Base-by-base conservation (phyloP, 257 asterid genomes). In the Solanum tacnaense region DNA sequence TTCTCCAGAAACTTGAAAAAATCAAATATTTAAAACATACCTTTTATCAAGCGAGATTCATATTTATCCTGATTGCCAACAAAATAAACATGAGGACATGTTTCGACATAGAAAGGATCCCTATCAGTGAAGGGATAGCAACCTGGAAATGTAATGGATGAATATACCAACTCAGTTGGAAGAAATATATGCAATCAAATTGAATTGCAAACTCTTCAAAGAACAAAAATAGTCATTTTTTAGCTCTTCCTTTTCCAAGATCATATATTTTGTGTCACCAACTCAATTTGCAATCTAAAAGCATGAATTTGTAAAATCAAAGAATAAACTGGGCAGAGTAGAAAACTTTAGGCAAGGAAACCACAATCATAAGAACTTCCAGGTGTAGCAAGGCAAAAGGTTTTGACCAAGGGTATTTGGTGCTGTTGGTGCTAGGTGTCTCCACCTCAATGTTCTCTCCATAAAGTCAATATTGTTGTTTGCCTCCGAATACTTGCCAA, bases 371-470 rank as follows among this genome's bases (percentile, higher is more conserved):
- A 81, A 81, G 41, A 27, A 81, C 68, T 81, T 81, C 18, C 27
- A 81, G 29, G 68, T 20, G 68, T 49, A 46, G 68, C 27, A 81
- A 91, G 18, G 86, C 36, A 68, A 32, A 73, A 87, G 70, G 87
- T 88, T 34, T 67, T 83, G 88, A 96, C 99, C 99, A 89, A 97
- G 98, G 87, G 99, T 97, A 87, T 94, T 97, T 67, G 99, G 99
- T 65, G 99, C 95, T 12, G 99, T 94, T 84, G 99, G 99, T 89
- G 99, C 99, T 56, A 97, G 83, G 92, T 96, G 99, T 89, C 99
- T 94, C 99, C 99, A 97, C 93, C 94, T 92, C 93, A 97, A 86
- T 62, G 98, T 96, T 93, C 99, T 93, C 91, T 96, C 99, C 94
- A 97, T 83, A 88, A 94, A 96, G 82, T 89, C 98, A 85, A 95